Conservation (phyloP, 768 basidiomycete genomes). For the Cystofilobasidium ferigula region DNA sequence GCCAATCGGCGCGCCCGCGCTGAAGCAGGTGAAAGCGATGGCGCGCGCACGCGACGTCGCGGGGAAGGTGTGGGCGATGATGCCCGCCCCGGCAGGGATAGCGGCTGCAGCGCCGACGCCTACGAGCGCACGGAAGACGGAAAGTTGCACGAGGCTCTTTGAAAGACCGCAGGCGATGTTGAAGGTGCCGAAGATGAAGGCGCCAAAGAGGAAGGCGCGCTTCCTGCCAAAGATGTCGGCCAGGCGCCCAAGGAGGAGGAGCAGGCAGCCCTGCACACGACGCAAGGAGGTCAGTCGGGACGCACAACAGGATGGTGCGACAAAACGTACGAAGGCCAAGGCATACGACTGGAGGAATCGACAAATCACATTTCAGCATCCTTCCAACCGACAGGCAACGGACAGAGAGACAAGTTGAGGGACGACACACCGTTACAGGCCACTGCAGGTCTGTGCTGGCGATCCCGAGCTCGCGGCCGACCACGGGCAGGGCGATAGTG, state of each 20-base stretch:
- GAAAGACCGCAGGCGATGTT: slow-evolving; percentile 42
- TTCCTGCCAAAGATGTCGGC: slow-evolving; percentile 45
- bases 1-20: slow-evolving; percentile 74
- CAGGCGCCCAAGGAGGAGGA: slow-evolving; percentile 64
- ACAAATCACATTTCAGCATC: too few species aligned
- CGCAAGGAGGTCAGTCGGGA: neutral
- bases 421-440: too few species aligned
- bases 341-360: too few species aligned
- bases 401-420: too few species aligned
- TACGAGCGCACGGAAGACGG: slow-evolving; percentile 63
- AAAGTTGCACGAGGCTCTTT: slow-evolving; percentile 50
- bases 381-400: too few species aligned
- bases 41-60: slow-evolving; percentile 48
- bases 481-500: slow-evolving; percentile 29
- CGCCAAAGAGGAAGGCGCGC: neutral
- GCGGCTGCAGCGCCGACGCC: slow-evolving; percentile 22
- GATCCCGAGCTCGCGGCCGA: slow-evolving; percentile 37
- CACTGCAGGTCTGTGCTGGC: slow-evolving; percentile 32
- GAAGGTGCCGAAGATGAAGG: slow-evolving; percentile 2
- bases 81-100: slow-evolving; percentile 48
- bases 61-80: slow-evolving; percentile 68
- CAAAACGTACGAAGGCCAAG: slow-evolving; percentile 32
- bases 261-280: slow-evolving; percentile 55
- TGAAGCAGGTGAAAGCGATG: slow-evolving; percentile 68
- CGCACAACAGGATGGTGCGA: too few species aligned